Base-by-base conservation (phyloP, 208 protist species). In the Trypanosoma caninum region DNA sequence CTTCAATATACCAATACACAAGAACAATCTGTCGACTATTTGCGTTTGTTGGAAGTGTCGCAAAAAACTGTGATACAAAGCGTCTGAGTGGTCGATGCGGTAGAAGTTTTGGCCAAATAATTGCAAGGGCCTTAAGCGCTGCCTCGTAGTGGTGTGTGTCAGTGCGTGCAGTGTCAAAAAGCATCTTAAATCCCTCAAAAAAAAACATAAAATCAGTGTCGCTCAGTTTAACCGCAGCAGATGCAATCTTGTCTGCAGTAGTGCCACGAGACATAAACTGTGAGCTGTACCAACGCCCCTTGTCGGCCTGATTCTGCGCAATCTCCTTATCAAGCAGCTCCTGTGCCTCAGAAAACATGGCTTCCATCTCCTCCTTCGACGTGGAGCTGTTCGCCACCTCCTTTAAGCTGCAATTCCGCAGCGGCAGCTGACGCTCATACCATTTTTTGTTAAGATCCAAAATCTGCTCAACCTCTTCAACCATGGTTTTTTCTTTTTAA, bases 161-260 rank as follows among this genome's bases (percentile, higher is more conserved):
- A 13, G 82, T 85, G 55, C 84, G 76, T 28, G 89, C 89, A 16
- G 86, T 91, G 59, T 95, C 89, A 63, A 95, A 95, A 28, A 95
- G 82, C 25, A 91, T 63, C 50, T 85, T 87, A 75, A 95, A 95
- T 28, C 81, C 83, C 34, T 95, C 89, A 22, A 95, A 47, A 71
- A 92, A 92, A 27, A 95, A 91, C 89, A 95, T 95, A 63, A 95
- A 95, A 50, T 95, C 89, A 13, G 75, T 90, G 72, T 95, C 86
- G n/a, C 78, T 76, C 34, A 95, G 69, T 69, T 95, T 95, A 25
- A 95, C 84, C 4, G 89, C 89, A 20, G 89, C 85, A 2, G 89
- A 78, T 51, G 89, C 89, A 56, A 95, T 83, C 58, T 88, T 89
- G 73, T 95, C 89, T 8, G 86, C 66, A 6, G 78, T 91, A 28